These are phyloP conservation scores for Lachancea quebecensis DNA, from an alignment of 805 yeast genomes.

Conservation along the genomic window DNA sequence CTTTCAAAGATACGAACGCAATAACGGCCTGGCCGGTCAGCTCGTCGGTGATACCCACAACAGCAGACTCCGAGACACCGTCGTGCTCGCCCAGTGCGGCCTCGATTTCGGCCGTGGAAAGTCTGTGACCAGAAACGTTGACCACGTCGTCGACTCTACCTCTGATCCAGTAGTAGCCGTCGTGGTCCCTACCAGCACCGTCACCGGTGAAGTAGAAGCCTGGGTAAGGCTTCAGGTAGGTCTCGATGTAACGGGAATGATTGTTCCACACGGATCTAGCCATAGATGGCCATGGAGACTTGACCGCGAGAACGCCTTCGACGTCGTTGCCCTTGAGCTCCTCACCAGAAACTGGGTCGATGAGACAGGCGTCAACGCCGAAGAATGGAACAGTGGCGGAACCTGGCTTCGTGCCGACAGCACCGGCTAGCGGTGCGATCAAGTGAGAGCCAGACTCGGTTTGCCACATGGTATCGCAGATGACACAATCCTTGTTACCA, in stretches of 20 bases:
- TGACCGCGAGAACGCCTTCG: constrained; percentile 92
- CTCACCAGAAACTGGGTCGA: constrained; percentile 88
- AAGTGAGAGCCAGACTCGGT: constrained; percentile 96
- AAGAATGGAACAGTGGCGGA: constrained; percentile 95
- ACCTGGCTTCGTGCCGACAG: constrained; percentile 93
- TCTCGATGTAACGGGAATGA: constrained; percentile 79
- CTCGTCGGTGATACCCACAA: constrained; percentile 90
- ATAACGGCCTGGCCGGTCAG: constrained; percentile 96
- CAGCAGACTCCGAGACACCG: constrained; percentile 90
- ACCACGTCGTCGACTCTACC: constrained; percentile 99
- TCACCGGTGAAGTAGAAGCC: constrained; percentile 96
- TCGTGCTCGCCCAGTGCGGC: constrained; percentile 77
- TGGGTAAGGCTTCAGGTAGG: constrained; percentile 88
- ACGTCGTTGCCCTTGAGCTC: constrained; percentile 83
- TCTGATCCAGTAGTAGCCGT: constrained; percentile 95
- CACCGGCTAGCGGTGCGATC: constrained; percentile 92
- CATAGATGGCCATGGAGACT: constrained; percentile 96
- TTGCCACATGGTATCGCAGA: constrained; percentile 98
- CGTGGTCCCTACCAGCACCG: constrained; percentile 96
- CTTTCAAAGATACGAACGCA: constrained; percentile 84
- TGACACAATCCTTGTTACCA: constrained; percentile 84
- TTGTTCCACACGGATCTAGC: constrained; percentile 92
- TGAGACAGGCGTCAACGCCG: constrained; percentile 83
- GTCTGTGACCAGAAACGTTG: constrained; percentile 94
- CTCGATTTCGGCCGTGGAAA: constrained; percentile 98